Evolutionary conservation across 305 asterid species (phyloP).

Genomic region (Solanum hybrid): DNA sequence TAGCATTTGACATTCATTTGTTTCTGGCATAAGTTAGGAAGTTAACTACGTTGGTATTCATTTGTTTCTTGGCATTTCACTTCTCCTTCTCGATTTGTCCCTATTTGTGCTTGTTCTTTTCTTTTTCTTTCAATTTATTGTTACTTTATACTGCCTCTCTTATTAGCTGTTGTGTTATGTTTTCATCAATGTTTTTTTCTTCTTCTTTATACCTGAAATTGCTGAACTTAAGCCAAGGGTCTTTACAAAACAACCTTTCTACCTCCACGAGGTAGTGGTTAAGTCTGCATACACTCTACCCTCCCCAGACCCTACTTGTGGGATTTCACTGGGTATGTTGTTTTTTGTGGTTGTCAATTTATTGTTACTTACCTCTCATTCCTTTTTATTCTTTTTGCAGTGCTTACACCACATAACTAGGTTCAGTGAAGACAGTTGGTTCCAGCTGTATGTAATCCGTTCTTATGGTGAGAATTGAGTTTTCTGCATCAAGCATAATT

Average conservation of each 20-base stretch:
- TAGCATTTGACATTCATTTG: neutral
- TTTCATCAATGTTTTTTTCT: too few species aligned
- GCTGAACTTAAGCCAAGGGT: neutral
- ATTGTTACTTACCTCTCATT: neutral
- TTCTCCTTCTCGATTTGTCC: neutral
- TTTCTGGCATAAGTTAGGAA: neutral
- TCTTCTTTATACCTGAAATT: neutral
- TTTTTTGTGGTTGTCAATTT: neutral
- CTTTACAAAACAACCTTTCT: neutral
- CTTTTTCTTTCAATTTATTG: neutral
- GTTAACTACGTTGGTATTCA: neutral
- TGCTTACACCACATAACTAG: slow-evolving; percentile 75
- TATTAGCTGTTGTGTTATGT: neutral
- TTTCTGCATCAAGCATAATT: neutral
- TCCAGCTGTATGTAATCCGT: slow-evolving; percentile 33
- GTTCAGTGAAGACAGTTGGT: slow-evolving; percentile 40
- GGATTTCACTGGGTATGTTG: neutral
- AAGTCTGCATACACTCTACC: neutral
- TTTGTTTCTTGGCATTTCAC: neutral
- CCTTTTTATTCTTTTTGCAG: slow-evolving; percentile 36
- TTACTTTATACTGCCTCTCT: neutral
- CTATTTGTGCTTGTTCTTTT: neutral
- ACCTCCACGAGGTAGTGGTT: neutral
- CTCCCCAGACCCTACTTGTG: neutral
- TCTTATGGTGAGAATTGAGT: slow-evolving; percentile 32